These are phyloP conservation scores for Aspergillus coremiiformis DNA, from an alignment of 495 filamentous ascomycete genomes.

Conservation along the genomic window DNA sequence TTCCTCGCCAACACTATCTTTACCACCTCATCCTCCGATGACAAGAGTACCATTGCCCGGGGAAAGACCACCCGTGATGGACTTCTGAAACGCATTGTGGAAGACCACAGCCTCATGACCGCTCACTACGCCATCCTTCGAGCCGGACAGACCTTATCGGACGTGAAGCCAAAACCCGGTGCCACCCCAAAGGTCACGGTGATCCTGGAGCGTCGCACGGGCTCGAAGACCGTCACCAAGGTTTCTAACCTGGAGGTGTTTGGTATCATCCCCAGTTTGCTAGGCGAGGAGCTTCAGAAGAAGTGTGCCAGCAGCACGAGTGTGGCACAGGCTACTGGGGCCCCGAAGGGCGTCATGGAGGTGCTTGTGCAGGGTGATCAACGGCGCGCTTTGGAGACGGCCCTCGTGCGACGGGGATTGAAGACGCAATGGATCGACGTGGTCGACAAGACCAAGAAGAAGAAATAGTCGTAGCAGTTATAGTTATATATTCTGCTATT, in stretches of 20 bases:
- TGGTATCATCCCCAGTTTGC: conserved; percentile 48
- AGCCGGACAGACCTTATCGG: conserved; percentile 40
- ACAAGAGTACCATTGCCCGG: conserved; percentile 48
- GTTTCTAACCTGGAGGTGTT: conserved; percentile 57
- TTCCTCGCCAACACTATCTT: conserved; percentile 58
- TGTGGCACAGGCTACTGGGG: conserved; percentile 54
- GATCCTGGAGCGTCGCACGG: conserved; percentile 56
- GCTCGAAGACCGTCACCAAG: conserved; percentile 62
- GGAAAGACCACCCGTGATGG: conserved; percentile 55
- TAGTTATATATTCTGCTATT: too few relatives aligned
- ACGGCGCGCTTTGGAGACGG: conserved; percentile 51
- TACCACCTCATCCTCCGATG: conserved; percentile 42
- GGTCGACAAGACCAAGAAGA: conserved; percentile 65
- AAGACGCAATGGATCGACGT: conserved; percentile 53
- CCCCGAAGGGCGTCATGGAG: conserved; percentile 60
- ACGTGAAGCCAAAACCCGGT: conserved; percentile 58
- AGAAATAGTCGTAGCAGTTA: conserved; percentile 37
- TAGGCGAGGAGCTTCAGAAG: conserved; percentile 66
- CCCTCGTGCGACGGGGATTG: conserved; percentile 54
- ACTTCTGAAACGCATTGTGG: conserved; percentile 52
- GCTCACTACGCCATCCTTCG: conserved; percentile 50
- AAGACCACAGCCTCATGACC: conserved; percentile 42
- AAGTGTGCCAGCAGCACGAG: conserved; percentile 65
- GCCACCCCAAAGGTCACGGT: conserved; percentile 52
- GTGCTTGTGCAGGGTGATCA: conserved; percentile 66